phyloP scores from a whole-genome alignment of 495 filamentous ascomycete species.

The Astrothelium macrocarpum region DNA sequence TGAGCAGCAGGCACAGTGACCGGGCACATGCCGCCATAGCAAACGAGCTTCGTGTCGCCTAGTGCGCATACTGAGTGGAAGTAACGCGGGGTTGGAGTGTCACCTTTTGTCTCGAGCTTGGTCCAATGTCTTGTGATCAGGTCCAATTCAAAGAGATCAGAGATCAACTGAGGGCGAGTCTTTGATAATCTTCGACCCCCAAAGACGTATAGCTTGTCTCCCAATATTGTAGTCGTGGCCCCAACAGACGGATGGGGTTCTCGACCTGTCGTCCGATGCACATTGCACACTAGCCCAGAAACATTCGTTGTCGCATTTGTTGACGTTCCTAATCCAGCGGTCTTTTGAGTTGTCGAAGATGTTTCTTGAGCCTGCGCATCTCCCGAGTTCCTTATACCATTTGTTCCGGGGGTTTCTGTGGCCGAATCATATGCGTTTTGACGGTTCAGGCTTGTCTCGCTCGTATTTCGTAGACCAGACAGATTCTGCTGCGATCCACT shows the following conservation, averaged over 20 bases:
- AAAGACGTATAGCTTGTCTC: constrained; percentile 93
- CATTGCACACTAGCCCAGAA: constrained; percentile 87
- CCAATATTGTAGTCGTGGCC: constrained; percentile 87
- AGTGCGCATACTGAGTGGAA: constrained; percentile 92
- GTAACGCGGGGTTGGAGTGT: constrained; percentile 82
- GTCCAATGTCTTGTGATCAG: constrained; percentile 86
- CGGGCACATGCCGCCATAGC: constrained; percentile 97
- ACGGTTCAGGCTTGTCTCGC: constrained; percentile 48
- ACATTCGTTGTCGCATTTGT: constrained; percentile 41
- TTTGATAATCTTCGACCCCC: constrained; percentile 81
- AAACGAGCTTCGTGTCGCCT: constrained; percentile 91
- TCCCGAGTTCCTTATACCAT: background rate
- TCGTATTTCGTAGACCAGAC: constrained; percentile 40
- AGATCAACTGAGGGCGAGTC: constrained; percentile 70
- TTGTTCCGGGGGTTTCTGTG: background rate
- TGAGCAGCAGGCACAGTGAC: constrained; percentile 37
- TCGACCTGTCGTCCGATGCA: constrained; percentile 79
- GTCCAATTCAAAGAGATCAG: constrained; percentile 87
- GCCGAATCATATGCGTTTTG: constrained; percentile 11
- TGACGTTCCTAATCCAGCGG: constrained; percentile 25
- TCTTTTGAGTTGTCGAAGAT: constrained; percentile 21
- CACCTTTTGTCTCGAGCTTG: constrained; percentile 72
- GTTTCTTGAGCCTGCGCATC: background rate
- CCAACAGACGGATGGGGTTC: constrained; percentile 88
- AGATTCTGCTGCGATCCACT: constrained; percentile 19